These are phyloP conservation scores for Physcomitrium patens DNA, from an alignment of 225 moss, liverwort and hornwort genomes.

Conservation along the genomic window DNA sequence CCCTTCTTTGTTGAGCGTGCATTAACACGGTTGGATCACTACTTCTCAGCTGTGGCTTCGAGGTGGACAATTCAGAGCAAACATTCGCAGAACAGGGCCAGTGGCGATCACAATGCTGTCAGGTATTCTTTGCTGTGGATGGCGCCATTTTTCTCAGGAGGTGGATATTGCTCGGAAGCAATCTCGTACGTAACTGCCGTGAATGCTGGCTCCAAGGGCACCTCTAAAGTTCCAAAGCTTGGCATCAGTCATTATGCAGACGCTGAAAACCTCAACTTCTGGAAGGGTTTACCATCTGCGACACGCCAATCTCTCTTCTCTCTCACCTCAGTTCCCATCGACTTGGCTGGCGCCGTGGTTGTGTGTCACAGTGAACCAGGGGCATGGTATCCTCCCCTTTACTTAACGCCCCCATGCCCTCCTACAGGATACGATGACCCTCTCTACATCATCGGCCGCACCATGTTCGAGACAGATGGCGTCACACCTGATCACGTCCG, in stretches of 20 bases:
- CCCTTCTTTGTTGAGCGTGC: conserved; percentile 16
- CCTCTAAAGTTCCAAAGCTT: conserved; percentile 31
- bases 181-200: conserved; percentile 50
- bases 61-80: conserved; percentile 15
- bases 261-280: conserved; percentile 43
- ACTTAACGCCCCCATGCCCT: conserved; percentile 58
- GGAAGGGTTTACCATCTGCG: conserved; percentile 50
- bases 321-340: conserved; percentile 25
- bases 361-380: conserved; percentile 72
- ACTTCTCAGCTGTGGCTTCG: conserved; percentile 7
- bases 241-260: conserved; percentile 53
- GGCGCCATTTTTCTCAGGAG: conserved; percentile 69
- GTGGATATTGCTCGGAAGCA: conserved; percentile 70
- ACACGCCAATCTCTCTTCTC: conserved; percentile 37
- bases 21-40: neutral
- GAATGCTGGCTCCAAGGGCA: conserved; percentile 2
- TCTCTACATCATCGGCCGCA: conserved; percentile 56
- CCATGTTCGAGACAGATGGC: conserved; percentile 70
- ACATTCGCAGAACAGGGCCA: conserved; percentile 22
- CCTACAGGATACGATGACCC: conserved; percentile 53
- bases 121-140: conserved; percentile 59
- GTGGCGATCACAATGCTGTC: conserved; percentile 17
- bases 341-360: conserved; percentile 41
- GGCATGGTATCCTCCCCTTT: conserved; percentile 69
- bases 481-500: conserved; percentile 51